Base-by-base conservation (phyloP, 2,329 filamentous ascomycete species). In the Colletotrichum orchidophilum region DNA sequence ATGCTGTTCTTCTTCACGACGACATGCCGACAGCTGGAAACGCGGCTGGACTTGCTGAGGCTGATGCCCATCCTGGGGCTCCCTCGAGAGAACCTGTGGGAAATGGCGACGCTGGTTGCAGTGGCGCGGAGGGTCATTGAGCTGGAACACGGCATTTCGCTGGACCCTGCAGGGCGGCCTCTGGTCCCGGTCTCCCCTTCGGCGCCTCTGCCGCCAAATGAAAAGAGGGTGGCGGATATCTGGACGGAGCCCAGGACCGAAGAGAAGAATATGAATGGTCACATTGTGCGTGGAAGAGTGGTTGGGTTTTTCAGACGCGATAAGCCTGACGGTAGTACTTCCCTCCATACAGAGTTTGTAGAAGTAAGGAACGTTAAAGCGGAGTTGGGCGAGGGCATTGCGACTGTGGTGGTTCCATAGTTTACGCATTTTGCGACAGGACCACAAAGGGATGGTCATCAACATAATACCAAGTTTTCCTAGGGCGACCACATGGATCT, bases 1-100 rank as follows among this genome's bases (percentile, higher is more conserved):
- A 70, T 72, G 66, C 26, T 72, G 12, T 72, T 70, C 31, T 70
- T 69, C 5, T 58, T 72, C 26, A 55, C 54, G 11, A 63, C 29
- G 1, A 54, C 35, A 5, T 72, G 70, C n/a, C 66, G 70, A 12
- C 61, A 70, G 4, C 13, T 71, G 3, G 64, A 71, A 8, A 71
- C 65, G 9, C 42, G 69, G 21, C 31, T 71, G 5, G 33, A 71
- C 7, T 13, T 63, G 18, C 5, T 71, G 18, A 64, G 66, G 18
- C 21, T 69, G 18, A 69, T 71, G 26, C 64, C 69, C 1, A 24
- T 69, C 26, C 42, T 71, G 2, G 46, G 64, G 5, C 69, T 63
- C 5, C 58, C 69, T 1, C 70, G 66, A 2, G 70, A 72, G 24
- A 70, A 57, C 4, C 35, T 70, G 1, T 72, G 70, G 70, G 70